These are phyloP conservation scores for Nemania sp. DNA, from an alignment of 2,329 filamentous ascomycete species.

Conservation along the genomic window DNA sequence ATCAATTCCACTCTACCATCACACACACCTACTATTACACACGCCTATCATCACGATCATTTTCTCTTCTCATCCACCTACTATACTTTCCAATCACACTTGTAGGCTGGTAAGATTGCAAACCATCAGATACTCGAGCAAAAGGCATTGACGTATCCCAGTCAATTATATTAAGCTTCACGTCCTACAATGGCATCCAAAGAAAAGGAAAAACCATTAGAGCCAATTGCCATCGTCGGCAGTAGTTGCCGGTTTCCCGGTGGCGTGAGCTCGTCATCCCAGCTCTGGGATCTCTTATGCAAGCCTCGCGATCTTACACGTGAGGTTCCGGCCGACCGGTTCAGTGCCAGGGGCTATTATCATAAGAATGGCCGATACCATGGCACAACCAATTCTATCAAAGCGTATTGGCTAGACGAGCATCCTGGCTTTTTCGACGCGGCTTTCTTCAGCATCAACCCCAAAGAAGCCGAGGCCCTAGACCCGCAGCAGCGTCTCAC, in stretches of 20 bases:
- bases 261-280: conserved; percentile 32
- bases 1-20: no score
- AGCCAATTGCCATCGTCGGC: conserved; percentile 39
- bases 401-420: conserved; percentile 38
- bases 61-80: no score
- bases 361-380: conserved; percentile 38
- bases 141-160: not conserved
- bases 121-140: no score
- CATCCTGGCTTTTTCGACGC: conserved; percentile 38
- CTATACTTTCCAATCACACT: no score
- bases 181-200: conserved; percentile 20
- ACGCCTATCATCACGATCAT: no score
- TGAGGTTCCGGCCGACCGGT: conserved; percentile 34
- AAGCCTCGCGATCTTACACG: conserved; percentile 35
- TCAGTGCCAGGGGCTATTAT: conserved; percentile 37
- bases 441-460: conserved; percentile 42
- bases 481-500: conserved; percentile 41
- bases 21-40: no score
- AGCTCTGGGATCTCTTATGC: conserved; percentile 36
- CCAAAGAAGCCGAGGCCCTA: conserved; percentile 41
- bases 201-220: conserved; percentile 23
- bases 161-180: not conserved
- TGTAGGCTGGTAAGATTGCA: no score
- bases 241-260: conserved; percentile 39
- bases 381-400: conserved; percentile 38